These are phyloP conservation scores for Bretschneidera sinensis DNA, from an alignment of 345 rosid genomes.

Conservation along the genomic window DNA sequence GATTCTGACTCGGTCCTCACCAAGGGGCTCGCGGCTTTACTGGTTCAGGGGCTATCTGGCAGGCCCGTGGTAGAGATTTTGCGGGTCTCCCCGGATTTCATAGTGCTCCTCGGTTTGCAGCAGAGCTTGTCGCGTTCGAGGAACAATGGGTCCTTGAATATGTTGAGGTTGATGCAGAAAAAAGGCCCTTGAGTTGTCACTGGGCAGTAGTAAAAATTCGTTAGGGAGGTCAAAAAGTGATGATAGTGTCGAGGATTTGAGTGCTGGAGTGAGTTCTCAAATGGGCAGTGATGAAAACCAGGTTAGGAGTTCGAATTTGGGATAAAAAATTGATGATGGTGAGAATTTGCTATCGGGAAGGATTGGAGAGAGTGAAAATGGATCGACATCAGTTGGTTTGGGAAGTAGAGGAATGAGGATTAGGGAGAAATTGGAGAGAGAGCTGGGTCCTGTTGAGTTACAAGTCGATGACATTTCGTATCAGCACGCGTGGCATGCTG, in stretches of 20 bases:
- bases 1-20: constrained; percentile 86
- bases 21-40: constrained; percentile 88
- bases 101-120: constrained; percentile 68
- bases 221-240: neutral
- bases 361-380: neutral
- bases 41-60: constrained; percentile 81
- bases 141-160: constrained; percentile 89
- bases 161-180: constrained; percentile 89
- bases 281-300: constrained; percentile 1
- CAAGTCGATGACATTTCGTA: constrained; percentile 80
- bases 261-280: constrained; percentile 22
- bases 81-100: constrained; percentile 76
- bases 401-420: constrained; percentile 73
- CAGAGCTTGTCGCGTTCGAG: constrained; percentile 84
- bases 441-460: constrained; percentile 61
- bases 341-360: constrained; percentile 12
- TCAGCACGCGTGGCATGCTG: constrained; percentile 96
- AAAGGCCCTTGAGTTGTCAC: constrained; percentile 56
- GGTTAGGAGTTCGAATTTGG: constrained; percentile 3
- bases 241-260: constrained; percentile 1
- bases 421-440: constrained; percentile 61
- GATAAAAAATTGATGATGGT: constrained; percentile 4
- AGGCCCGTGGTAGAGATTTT: constrained; percentile 65
- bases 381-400: constrained; percentile 23
- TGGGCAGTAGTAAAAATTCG: too few species aligned